Percentiles rank a stretch among this genome's conserved stretches.
Evolutionary conservation across 83 land plant genomes (phyloP).

Genomic region (Picea abies): DNA sequence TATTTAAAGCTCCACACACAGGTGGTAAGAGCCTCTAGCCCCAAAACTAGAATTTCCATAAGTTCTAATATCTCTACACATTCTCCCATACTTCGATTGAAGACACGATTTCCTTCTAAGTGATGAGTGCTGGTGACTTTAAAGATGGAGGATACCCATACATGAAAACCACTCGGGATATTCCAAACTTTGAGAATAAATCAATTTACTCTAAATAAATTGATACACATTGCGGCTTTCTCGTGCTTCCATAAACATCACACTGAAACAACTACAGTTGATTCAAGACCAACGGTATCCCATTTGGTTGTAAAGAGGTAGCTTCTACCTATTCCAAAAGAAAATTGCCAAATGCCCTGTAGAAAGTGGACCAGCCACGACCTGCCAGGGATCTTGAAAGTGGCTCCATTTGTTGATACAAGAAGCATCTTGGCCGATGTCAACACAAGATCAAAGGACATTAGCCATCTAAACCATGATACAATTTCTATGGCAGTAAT

Average conservation of each 20-base stretch:
- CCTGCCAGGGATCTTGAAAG: constrained; percentile 23
- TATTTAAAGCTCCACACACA: no score
- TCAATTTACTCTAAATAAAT: no score
- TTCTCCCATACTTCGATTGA: no score
- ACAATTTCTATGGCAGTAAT: constrained; percentile 98
- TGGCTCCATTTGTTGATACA: constrained; percentile 3
- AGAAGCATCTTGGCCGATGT: constrained; percentile 2
- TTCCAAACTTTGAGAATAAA: no score
- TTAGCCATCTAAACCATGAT: constrained; percentile 74
- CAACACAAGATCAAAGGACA: constrained; percentile 22
- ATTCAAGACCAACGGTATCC: constrained; percentile 37
- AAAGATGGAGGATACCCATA: no score
- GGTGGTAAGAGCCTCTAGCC: no score
- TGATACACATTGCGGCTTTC: no score
- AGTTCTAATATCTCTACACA: no score
- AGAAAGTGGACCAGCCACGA: constrained; percentile 71
- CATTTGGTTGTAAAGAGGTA: constrained; percentile 40
- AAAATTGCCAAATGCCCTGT: constrained; percentile 27
- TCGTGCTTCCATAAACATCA: constrained; percentile 35
- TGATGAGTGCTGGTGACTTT: no score
- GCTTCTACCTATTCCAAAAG: constrained; percentile 30
- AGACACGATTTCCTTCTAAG: no score
- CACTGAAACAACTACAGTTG: constrained; percentile 26
- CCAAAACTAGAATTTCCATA: no score
- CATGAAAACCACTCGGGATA: no score